Conservation (phyloP, 1,284 basidiomycete species). For the Apiotrichum veenhuisii region DNA sequence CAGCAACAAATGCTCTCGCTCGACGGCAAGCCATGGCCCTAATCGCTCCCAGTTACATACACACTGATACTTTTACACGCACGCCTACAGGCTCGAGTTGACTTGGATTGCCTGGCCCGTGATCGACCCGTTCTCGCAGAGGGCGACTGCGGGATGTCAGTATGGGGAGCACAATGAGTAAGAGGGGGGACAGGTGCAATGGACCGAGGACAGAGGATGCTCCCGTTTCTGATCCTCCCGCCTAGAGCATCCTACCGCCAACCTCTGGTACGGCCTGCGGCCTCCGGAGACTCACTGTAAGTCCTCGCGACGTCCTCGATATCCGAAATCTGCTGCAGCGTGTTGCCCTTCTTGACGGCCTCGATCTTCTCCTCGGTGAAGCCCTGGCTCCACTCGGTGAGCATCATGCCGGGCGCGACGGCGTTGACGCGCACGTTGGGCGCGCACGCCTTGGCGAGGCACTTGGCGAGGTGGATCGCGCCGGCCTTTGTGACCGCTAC, state of each 20-base stretch:
- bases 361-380: constrained; percentile 19
- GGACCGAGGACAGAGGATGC: no score
- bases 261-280: no score
- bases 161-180: no score
- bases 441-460: constrained; percentile 23
- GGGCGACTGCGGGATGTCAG: constrained; percentile 2
- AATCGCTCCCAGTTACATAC: background rate
- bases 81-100: background rate
- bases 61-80: background rate
- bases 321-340: constrained; percentile 14
- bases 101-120: constrained; percentile 11
- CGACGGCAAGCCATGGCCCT: no score
- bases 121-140: constrained; percentile 9
- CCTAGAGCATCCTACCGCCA: no score
- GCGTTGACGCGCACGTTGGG: constrained; percentile 26
- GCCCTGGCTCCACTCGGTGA: constrained; percentile 26
- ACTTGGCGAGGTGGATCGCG: constrained; percentile 23
- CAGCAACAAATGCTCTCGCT: no score
- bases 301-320: constrained; percentile 14
- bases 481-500: constrained; percentile 27
- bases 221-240: no score
- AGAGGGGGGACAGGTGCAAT: no score
- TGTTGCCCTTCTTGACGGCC: constrained; percentile 9
- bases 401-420: constrained; percentile 24
- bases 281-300: background rate